Evolutionary conservation across 306 rosid species (phyloP), one percentile per base, ranked within the genome.

Genomic region (Prunus mongolica): DNA sequence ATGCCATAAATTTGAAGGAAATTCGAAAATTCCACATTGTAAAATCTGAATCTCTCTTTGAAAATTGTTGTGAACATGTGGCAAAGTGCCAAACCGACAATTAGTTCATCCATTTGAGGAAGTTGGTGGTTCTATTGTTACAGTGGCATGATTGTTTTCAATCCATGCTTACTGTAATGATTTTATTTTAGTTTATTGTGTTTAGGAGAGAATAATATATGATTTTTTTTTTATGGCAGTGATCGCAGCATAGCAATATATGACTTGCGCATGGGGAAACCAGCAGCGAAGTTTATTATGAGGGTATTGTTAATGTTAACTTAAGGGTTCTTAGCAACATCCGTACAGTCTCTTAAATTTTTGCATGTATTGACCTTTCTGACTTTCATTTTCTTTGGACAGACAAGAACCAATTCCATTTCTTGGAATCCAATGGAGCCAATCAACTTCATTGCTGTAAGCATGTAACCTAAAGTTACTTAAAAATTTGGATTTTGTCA

Each of bases 401-500:
- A 95, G 99, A 95, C 93, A 24, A 89, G 85, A 85, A 87, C 87
- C 47, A 95, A 95, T 85, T 89, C 99, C 55, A 79, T 95, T 81
- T 79, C 86, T 74, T 95, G 99, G 99, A 95, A 95, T 64, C 99
- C 97, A 28, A 95, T 89, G 97, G 99, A 95, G 78, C 99, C 99
- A 65, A 76, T 95, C 72, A 95, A 95, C 84, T 95, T 95, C 82
- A 90, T 96, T 58, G 89, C 91, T 73, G 99, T 95, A 89, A 95
- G 99, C 81, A 57, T 63, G 63, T 54, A 38, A 32, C 71, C 73
- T 69, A 44, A 69, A 45, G 5, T 72, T 65, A 16, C 13, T 49
- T 54, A 3, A 32, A 44, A 65, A 4, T 32, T 32, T 32, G 34
- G 34, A 32, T 32, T 32, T 32, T 32, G 34, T 4, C 34, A 32